These are phyloP conservation scores for Salvia sclarea DNA, from an alignment of 305 asterid species.

Conservation along the genomic window DNA sequence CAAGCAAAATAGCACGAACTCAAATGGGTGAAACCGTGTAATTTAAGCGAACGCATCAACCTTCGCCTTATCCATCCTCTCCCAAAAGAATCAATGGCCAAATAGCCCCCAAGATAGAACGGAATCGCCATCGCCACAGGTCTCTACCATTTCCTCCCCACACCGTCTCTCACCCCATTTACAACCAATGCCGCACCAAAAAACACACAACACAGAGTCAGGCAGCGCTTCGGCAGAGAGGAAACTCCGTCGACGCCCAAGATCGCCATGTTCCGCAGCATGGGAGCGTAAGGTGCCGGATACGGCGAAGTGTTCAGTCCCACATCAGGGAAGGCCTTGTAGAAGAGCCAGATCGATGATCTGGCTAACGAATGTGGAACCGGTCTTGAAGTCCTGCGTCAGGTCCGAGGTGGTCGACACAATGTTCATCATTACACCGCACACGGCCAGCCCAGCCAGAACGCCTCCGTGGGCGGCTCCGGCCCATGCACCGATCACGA, in stretches of 20 bases:
- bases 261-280: conserved; percentile 74
- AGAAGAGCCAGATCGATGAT: conserved; percentile 91
- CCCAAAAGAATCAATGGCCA: conserved; percentile 79
- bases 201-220: conserved; percentile 66
- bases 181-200: conserved; percentile 59
- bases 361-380: conserved; percentile 91
- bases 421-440: conserved; percentile 98
- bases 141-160: conserved; percentile 51
- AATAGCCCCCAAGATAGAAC: conserved; percentile 75
- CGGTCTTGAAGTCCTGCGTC: conserved; percentile 89
- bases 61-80: conserved; percentile 58
- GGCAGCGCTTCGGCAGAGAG: conserved; percentile 74
- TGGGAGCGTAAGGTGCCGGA: conserved; percentile 69
- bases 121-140: conserved; percentile 99
- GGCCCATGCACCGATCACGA: conserved; percentile 91
- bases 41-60: conserved; percentile 88
- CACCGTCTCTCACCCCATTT: conserved; percentile 58
- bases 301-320: conserved; percentile 64
- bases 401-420: conserved; percentile 94
- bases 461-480: conserved; percentile 87
- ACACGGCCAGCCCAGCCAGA: conserved; percentile 90
- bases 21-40: no score
- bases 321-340: conserved; percentile 60
- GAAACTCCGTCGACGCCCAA: conserved; percentile 81
- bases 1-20: no score